These are phyloP conservation scores for Xylariaceae sp. DNA, from an alignment of 2,329 filamentous ascomycete genomes.

Conservation along the genomic window DNA sequence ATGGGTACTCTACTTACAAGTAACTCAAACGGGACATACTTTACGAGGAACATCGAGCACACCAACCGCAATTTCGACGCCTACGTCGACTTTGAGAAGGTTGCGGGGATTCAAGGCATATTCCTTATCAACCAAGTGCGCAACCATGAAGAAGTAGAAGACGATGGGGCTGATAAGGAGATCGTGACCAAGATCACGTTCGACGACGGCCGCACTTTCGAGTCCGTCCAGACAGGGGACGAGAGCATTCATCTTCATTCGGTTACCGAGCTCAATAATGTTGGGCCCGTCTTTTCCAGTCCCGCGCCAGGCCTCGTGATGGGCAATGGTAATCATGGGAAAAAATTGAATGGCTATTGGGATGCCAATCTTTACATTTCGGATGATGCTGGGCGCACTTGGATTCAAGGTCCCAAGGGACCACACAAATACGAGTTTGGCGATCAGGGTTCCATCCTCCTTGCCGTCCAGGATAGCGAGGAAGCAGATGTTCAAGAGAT, in stretches of 20 bases:
- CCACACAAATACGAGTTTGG: constrained; percentile 97
- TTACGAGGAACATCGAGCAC: constrained; percentile 85
- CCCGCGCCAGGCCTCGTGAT: constrained; percentile 90
- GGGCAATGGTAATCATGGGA: constrained; percentile 88
- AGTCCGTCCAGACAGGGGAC: constrained; percentile 63
- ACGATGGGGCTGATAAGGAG: constrained; percentile 56
- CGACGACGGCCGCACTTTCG: constrained; percentile 87
- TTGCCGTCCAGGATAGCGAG: constrained; percentile 74
- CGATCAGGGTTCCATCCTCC: constrained; percentile 82
- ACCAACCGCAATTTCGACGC: constrained; percentile 78
- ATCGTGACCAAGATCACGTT: constrained; percentile 83
- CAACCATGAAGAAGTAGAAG: constrained; percentile 74
- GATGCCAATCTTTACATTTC: constrained; percentile 84
- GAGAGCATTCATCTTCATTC: constrained; percentile 83
- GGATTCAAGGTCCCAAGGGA: constrained; percentile 69
- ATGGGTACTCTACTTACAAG: constrained; percentile 92
- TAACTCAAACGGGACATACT: constrained; percentile 96
- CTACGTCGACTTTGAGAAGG: constrained; percentile 91
- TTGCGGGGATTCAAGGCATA: constrained; percentile 86
- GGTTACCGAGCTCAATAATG: constrained; percentile 77
- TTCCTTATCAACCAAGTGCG: constrained; percentile 85
- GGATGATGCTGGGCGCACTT: constrained; percentile 83
- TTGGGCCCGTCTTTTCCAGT: constrained; percentile 86
- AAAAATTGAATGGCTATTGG: constrained; percentile 63
- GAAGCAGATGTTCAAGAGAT: constrained; percentile 55